Evolutionary conservation across 2,329 filamentous ascomycete species (phyloP).

Genomic region (Cercospora citrullina): DNA sequence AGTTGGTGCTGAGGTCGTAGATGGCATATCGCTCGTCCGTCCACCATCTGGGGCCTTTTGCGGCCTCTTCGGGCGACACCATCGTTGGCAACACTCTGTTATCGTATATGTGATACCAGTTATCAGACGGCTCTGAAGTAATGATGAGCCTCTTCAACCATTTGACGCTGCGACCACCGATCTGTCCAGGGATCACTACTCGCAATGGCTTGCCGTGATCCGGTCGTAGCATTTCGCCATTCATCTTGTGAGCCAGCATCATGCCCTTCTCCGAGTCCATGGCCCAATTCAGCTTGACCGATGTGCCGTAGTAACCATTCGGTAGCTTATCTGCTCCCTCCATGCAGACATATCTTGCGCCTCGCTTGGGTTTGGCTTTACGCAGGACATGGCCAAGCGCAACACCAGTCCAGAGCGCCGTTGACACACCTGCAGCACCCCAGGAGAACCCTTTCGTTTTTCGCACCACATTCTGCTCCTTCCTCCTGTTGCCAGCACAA

Average conservation of each 20-base stretch:
- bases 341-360: constrained; percentile 83
- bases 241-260: constrained; percentile 88
- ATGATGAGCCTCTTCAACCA: constrained; percentile 83
- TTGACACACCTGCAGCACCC: constrained; percentile 84
- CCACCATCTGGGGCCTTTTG: constrained; percentile 75
- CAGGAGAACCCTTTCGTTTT: constrained; percentile 95
- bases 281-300: constrained; percentile 83
- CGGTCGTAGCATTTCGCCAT: constrained; percentile 74
- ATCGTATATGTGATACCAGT: constrained; percentile 95
- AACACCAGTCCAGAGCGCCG: constrained; percentile 83
- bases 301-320: constrained; percentile 87
- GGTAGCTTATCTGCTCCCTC: constrained; percentile 84
- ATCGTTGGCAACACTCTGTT: constrained; percentile 87
- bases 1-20: constrained; percentile 87
- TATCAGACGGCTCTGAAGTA: constrained; percentile 76
- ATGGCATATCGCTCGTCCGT: constrained; percentile 88
- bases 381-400: constrained; percentile 70
- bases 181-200: constrained; percentile 84
- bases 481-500: constrained; percentile 86
- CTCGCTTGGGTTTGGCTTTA: constrained; percentile 65
- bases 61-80: constrained; percentile 77
- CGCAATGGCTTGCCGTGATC: constrained; percentile 86
- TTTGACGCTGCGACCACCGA: constrained; percentile 89
- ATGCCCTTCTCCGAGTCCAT: constrained; percentile 81
- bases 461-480: constrained; percentile 87